Evolutionary conservation across 225 moss, liverwort and hornwort species (phyloP).

Genomic region (Anthoceros angustus): DNA sequence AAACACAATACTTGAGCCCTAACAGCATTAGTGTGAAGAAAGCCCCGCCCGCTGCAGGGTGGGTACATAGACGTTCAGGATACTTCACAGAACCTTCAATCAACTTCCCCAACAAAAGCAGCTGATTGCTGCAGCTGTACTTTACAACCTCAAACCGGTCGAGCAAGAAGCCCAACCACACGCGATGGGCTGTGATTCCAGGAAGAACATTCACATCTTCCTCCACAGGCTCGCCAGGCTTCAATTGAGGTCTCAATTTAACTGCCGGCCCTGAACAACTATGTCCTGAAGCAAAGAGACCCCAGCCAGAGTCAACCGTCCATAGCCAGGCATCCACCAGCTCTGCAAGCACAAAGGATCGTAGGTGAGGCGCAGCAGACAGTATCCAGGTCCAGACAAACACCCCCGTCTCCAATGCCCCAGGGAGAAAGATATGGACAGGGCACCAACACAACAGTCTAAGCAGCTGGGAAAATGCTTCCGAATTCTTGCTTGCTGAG

Average conservation of each 20-base stretch:
- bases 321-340: slow-evolving; percentile 92
- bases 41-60: slow-evolving; percentile 65
- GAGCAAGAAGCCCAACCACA: slow-evolving; percentile 79
- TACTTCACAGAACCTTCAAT: slow-evolving; percentile 61
- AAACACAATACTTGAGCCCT: slow-evolving; percentile 43
- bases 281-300: slow-evolving; percentile 51
- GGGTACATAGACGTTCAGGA: slow-evolving; percentile 41
- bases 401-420: slow-evolving; percentile 69
- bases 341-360: slow-evolving; percentile 57
- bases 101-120: slow-evolving; percentile 59
- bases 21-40: slow-evolving; percentile 68
- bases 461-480: slow-evolving; percentile 46
- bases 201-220: slow-evolving; percentile 40
- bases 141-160: slow-evolving; percentile 83
- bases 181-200: slow-evolving; percentile 51
- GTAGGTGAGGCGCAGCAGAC: slow-evolving; percentile 63
- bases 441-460: slow-evolving; percentile 89
- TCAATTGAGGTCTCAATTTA: slow-evolving; percentile 48
- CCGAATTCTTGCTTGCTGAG: slow-evolving; percentile 27
- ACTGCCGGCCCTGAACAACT: slow-evolving; percentile 52
- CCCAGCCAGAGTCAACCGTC: slow-evolving; percentile 50
- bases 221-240: slow-evolving; percentile 36
- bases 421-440: slow-evolving; percentile 63
- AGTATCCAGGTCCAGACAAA: slow-evolving; percentile 89
- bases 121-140: slow-evolving; percentile 53